Conservation (phyloP, 768 basidiomycete genomes). For the Hygrophoropsis aurantiaca region DNA sequence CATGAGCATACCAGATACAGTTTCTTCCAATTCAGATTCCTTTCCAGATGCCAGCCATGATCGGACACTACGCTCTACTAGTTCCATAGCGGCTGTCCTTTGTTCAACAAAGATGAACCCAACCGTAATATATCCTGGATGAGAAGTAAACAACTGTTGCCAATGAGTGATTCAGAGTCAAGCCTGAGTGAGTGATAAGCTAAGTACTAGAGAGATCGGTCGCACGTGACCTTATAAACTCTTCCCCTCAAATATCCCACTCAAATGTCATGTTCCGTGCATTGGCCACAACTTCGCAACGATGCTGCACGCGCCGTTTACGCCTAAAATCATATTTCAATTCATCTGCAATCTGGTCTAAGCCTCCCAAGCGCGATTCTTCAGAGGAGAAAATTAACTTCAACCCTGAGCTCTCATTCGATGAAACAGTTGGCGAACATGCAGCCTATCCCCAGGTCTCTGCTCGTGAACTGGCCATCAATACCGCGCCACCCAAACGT, state of each 20-base stretch:
- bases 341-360: conserved; percentile 15
- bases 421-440: conserved; percentile 43
- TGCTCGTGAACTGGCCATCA: conserved; percentile 64
- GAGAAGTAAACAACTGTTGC: too few relatives aligned
- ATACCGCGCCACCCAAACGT: conserved; percentile 61
- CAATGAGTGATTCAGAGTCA: too few relatives aligned
- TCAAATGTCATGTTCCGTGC: too few relatives aligned
- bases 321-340: conserved; percentile 22
- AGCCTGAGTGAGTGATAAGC: too few relatives aligned
- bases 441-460: conserved; percentile 58
- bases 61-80: conserved; percentile 53
- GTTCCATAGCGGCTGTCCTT: conserved; percentile 32
- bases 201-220: too few relatives aligned
- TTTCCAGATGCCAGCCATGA: conserved; percentile 72
- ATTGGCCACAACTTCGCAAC: too few relatives aligned
- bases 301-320: conserved; percentile 20
- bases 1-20: conserved; percentile 53
- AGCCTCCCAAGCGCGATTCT: conserved; percentile 7
- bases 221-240: too few relatives aligned
- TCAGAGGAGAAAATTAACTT: conserved; percentile 73
- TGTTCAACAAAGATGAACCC: too few relatives aligned
- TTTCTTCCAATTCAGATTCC: conserved; percentile 57
- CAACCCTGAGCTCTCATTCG: conserved; percentile 60
- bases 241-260: too few relatives aligned
- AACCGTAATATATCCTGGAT: too few relatives aligned